Evolutionary conservation across 257 asterid species (phyloP).

Genomic region (Datura wrightii): DNA sequence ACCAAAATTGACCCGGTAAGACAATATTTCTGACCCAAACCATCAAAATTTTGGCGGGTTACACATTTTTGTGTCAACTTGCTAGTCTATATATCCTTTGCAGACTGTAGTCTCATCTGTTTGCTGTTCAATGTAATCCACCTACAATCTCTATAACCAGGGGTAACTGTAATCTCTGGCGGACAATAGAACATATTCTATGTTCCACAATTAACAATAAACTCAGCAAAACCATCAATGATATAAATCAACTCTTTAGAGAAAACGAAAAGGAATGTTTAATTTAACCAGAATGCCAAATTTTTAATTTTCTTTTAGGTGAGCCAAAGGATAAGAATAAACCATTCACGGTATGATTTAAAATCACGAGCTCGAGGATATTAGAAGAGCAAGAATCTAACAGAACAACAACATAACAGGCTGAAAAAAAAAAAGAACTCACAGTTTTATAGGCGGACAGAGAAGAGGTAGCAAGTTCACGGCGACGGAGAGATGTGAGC

Average conservation of each 20-base stretch:
- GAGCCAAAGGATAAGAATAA: background rate
- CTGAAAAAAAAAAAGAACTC: constrained; percentile 21
- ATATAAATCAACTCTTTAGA: background rate
- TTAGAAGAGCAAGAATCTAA: background rate
- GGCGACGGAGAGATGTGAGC: constrained; percentile 51
- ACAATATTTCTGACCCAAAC: no score
- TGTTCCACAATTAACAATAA: constrained; percentile 10
- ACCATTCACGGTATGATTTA: background rate
- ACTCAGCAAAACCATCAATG: background rate
- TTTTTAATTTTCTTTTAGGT: background rate
- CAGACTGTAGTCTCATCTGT: background rate
- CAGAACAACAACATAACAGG: background rate
- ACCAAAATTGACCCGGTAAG: no score
- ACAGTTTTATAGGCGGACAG: constrained; percentile 52
- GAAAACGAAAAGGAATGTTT: background rate
- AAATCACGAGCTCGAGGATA: background rate
- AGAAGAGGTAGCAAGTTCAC: constrained; percentile 54
- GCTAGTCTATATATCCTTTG: no score
- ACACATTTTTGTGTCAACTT: no score
- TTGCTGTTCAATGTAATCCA: background rate
- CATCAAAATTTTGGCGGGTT: no score
- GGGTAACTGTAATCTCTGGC: background rate
- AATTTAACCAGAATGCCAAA: background rate
- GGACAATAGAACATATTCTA: background rate
- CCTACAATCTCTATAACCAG: background rate